Base-by-base conservation (phyloP, 345 rosid genomes). In the Microthlaspi erraticum region DNA sequence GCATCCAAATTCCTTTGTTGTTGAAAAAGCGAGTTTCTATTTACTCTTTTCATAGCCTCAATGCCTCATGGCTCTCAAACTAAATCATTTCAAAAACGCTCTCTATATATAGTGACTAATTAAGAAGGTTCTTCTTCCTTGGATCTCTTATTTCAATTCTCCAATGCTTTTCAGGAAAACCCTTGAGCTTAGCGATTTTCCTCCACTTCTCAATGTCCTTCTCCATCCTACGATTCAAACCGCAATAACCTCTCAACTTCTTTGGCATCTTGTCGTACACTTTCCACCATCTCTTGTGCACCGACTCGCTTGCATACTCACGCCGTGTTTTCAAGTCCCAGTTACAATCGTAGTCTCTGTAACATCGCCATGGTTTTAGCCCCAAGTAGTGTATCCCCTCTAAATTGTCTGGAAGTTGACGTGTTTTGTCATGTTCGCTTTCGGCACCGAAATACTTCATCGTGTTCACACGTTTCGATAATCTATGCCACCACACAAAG, bases 291-390 rank as follows among this genome's bases (percentile, higher is more conserved):
- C 37, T 77, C 72, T 44, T 49, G 31, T 86, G 84, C 17, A 86
- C 97, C 0, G 76, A 62, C 7, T 94, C 96, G 33, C 93, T 91
- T 0, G 99, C 97, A 66, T 69, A 94, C 8, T 19, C 55, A 0
- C 76, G 83, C 1, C 74, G 59, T 10, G 66, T 61, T 71, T 38
- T 60, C 63, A 29, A 68, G 56, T 94, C 96, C 97, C 99, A 91
- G 8, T 94, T 94, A 33, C 99, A 94, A 32, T 91, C 99, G 23
- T 91, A 94, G 48, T 94, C 99, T 58, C 77, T 79, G 45, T 91
- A 94, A 73, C 99, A 94, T 78, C 70, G 55, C 99, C 99, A 94
- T 31, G 99, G 99, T 84, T 94, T 94, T 70, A 77, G 36, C 20
- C 98, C 99, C 62, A 94, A 48, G 61, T 79, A 91, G 74, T 91